A percentile compares a stretch with the other conserved stretches of the same genome.
Conservation (phyloP, 331 rosid genomes). For the Acacia concinna region DNA sequence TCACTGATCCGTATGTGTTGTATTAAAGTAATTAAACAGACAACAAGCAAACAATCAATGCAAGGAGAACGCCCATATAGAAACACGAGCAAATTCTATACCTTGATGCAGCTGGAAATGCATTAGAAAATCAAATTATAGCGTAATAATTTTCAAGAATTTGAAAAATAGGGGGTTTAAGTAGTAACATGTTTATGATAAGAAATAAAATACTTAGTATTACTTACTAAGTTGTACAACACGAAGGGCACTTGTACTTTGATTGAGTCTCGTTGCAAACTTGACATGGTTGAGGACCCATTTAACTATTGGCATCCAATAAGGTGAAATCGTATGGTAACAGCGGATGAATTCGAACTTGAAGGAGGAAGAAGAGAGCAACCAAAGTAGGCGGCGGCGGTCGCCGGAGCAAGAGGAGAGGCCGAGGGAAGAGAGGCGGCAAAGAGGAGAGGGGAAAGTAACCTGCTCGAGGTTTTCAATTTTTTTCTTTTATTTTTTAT, state of each 20-base stretch:
- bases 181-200: neutral
- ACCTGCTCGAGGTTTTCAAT: neutral
- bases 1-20: neutral
- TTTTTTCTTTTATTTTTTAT: neutral
- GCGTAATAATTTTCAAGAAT: neutral
- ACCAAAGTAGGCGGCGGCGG: neutral
- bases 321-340: neutral
- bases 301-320: conserved; percentile 10
- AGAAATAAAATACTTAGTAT: neutral
- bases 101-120: conserved; percentile 72
- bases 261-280: conserved; percentile 60
- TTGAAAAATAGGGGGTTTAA: neutral
- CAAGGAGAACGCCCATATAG: neutral
- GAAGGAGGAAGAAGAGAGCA: neutral
- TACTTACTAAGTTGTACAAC: conserved; percentile 68
- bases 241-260: conserved; percentile 77
- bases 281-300: conserved; percentile 69
- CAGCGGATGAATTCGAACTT: neutral
- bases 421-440: neutral
- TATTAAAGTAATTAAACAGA: conserved; percentile 31
- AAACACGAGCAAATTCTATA: conserved; percentile 1
- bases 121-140: conserved; percentile 1
- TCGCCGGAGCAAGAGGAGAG: neutral
- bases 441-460: neutral
- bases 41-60: neutral